A percentile compares a stretch with the other conserved stretches of the same genome.
Conservation (phyloP, 176 grass and related monocot genomes). For the Eleusine coracana region DNA sequence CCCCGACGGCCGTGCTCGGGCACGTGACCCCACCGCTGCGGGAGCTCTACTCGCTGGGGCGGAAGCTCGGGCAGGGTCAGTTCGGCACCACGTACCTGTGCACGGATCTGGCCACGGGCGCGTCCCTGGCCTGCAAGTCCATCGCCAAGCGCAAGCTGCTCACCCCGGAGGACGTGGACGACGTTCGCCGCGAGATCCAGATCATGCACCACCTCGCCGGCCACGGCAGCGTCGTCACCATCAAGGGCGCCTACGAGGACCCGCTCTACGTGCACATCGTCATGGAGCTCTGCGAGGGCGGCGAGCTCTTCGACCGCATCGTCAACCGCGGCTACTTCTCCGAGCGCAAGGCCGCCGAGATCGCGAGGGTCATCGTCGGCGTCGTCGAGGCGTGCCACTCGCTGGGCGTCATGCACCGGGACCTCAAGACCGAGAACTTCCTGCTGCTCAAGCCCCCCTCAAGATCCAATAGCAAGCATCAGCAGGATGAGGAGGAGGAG, state of each 20-base stretch:
- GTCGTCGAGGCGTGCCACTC: constrained; percentile 84
- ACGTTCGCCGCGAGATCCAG: constrained; percentile 79
- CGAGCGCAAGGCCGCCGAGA: constrained; percentile 64
- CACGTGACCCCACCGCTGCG: constrained; percentile 56
- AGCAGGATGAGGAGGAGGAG: background rate
- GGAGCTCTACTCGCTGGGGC: constrained; percentile 60
- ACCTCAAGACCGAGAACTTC: constrained; percentile 82
- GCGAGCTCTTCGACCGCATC: constrained; percentile 79
- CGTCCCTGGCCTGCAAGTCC: constrained; percentile 58
- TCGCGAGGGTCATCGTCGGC: constrained; percentile 63
- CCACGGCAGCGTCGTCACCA: constrained; percentile 61
- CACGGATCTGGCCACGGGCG: constrained; percentile 50
- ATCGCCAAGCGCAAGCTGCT: constrained; percentile 79
- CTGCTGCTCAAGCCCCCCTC: background rate
- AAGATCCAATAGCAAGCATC: background rate
- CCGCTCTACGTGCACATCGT: constrained; percentile 74
- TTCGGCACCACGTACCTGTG: constrained; percentile 81
- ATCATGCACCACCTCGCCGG: constrained; percentile 78
- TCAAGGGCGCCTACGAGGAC: constrained; percentile 84
- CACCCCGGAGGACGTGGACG: constrained; percentile 60
- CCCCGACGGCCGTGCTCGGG: constrained; percentile 51
- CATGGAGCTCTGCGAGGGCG: constrained; percentile 84
- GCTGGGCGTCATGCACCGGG: constrained; percentile 70
- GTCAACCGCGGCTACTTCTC: constrained; percentile 67
- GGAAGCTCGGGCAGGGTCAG: constrained; percentile 79